Evolutionary conservation across 2,329 filamentous ascomycete species (phyloP).

Genomic region (Thielaviopsis ethacetica): DNA sequence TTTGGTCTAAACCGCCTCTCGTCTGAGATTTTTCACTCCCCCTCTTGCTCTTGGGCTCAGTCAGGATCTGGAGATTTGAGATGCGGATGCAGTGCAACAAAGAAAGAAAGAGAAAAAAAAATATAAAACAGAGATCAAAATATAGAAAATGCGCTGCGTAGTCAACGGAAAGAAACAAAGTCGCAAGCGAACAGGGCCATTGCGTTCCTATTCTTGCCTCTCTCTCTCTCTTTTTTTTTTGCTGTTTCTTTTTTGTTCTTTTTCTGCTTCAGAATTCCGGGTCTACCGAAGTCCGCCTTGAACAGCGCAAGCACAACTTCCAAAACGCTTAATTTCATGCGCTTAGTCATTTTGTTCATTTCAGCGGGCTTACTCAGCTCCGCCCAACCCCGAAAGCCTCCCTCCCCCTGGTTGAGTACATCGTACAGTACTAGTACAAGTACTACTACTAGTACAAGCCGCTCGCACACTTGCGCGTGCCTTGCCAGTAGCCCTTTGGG

Average conservation of each 20-base stretch:
- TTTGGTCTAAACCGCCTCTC: neutral
- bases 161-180: neutral
- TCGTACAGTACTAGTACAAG: too few species aligned
- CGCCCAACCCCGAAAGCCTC: too few species aligned
- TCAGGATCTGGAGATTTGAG: neutral
- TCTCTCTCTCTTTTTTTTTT: too few species aligned
- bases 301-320: neutral
- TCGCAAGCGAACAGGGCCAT: too few species aligned
- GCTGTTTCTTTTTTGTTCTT: neutral
- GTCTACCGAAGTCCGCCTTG: slow-evolving; percentile 1
- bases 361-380: neutral
- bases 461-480: too few species aligned
- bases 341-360: neutral
- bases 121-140: neutral
- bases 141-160: neutral
- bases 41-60: neutral
- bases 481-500: too few species aligned
- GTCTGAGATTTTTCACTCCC: neutral
- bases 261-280: neutral
- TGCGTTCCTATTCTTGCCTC: too few species aligned
- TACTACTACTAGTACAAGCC: too few species aligned
- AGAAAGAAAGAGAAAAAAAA: neutral
- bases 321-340: neutral
- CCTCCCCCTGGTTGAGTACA: too few species aligned
- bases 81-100: neutral